Evolutionary conservation across 345 rosid genomes (phyloP).

Genomic region (Eucalyptus tenuipes): DNA sequence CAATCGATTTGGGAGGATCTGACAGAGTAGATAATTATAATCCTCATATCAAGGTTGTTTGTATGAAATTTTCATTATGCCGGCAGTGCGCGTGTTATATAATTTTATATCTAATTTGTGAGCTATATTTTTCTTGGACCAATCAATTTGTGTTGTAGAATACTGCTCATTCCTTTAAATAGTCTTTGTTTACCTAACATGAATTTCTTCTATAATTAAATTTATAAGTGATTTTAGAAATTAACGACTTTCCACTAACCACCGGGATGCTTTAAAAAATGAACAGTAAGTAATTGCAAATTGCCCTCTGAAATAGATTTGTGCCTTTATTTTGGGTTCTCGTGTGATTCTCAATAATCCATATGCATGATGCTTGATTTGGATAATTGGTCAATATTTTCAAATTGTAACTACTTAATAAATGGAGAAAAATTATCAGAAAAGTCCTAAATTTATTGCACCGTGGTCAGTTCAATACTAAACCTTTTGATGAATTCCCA

Average conservation of each 20-base stretch:
- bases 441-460: background rate
- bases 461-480: fast-evolving
- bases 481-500: background rate
- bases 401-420: background rate
- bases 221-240: background rate
- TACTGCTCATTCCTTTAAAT: background rate
- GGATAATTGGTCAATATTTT: background rate
- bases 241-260: background rate
- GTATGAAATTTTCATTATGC: background rate
- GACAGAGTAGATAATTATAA: background rate
- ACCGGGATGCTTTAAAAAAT: background rate
- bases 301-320: background rate
- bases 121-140: background rate
- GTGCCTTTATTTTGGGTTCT: background rate
- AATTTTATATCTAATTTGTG: background rate
- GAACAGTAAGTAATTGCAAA: background rate
- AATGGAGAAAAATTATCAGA: background rate
- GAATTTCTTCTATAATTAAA: background rate
- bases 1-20: background rate
- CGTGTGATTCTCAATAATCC: background rate
- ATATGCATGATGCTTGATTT: background rate
- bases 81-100: background rate
- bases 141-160: background rate
- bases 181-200: background rate
- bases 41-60: background rate